Evolutionary conservation across 139 green algal species (phyloP), one percentile per base, ranked within the genome.

Genomic region (Zygnema circumcarinatum): DNA sequence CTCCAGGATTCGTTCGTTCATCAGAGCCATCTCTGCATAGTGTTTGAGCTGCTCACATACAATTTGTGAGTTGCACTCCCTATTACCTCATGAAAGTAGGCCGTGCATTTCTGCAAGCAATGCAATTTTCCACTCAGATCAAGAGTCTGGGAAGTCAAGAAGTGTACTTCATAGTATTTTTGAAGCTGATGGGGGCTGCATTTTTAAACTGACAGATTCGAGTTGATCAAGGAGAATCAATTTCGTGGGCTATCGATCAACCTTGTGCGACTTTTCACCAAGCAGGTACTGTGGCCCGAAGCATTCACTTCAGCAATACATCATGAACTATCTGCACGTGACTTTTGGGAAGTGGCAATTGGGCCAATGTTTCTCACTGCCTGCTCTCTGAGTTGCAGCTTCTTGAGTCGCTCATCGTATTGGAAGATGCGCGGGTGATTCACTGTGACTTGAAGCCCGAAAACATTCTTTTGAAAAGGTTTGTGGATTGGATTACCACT

Each of bases 391-490:
- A 38, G 69, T 38, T 90, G 89, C 96, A 98, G 93, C 95, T 98
- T 1, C 90, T 99, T 82, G 93, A 96, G 40, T 92, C 95, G 1
- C 89, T 99, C 78, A 84, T 80, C 2, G 93, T 98, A 41, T 90
- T 99, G 41, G 90, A 93, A 20, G 93, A 96, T 2, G 94, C 94
- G 0, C 83, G 86, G 80, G 96, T 99, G 91, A 97, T 99, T 40
- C 97, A 99, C 93, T 99, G 97, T 89, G 97, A 99, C 91, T 91
- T 99, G 0, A 99, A 99, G 93, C 97, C 97, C 0, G 97, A 99
- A 92, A 99, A 99, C 92, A 96, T 99, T 53, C 92, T 99, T 83
- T 90, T 98, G 36, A 94, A 92, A 47, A 84, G 83, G 87, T 91
- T 21, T 31, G 42, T 84, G 56, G 38, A 11, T 40, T 2, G n/a